A percentile compares a stretch with the other conserved stretches of the same genome.
These are phyloP conservation scores for Arthrobotrys entomopaga DNA, from an alignment of 2,329 filamentous ascomycete genomes.

Conservation along the genomic window DNA sequence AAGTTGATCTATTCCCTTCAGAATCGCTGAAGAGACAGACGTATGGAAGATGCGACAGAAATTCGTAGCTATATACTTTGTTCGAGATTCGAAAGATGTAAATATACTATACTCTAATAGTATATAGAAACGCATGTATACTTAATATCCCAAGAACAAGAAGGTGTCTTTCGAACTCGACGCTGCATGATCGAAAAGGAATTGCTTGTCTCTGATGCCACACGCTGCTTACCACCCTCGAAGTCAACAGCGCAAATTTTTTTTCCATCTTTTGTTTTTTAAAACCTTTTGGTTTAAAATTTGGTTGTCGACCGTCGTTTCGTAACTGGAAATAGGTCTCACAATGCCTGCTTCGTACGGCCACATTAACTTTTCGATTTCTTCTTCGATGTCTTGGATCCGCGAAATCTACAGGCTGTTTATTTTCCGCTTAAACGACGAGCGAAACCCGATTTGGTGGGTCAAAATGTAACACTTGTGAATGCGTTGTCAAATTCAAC, in stretches of 20 bases:
- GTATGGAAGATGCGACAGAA: background rate
- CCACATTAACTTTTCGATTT: constrained; percentile 9
- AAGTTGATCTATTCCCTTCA: too few relatives aligned
- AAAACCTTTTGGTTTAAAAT: background rate
- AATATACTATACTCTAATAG: too few relatives aligned
- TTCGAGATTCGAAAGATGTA: too few relatives aligned
- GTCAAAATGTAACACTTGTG: background rate
- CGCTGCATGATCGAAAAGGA: background rate
- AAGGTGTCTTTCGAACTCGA: background rate
- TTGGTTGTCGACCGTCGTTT: constrained; percentile 18
- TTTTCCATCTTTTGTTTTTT: background rate
- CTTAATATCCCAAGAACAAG: too few relatives aligned
- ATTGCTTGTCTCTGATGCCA: background rate
- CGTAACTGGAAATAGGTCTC: constrained; percentile 19
- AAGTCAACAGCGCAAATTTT: constrained; percentile 13
- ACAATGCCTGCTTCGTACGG: constrained; percentile 24
- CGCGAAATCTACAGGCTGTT: background rate
- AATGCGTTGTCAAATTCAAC: constrained; percentile 2
- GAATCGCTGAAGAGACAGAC: background rate
- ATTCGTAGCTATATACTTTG: background rate
- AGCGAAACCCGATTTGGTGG: background rate
- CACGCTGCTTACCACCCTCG: background rate
- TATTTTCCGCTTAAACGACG: background rate
- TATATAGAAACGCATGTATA: too few relatives aligned
- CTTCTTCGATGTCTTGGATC: constrained; percentile 8